Conservation (phyloP, 805 yeast species). For the Hanseniaspora valbyensis region DNA sequence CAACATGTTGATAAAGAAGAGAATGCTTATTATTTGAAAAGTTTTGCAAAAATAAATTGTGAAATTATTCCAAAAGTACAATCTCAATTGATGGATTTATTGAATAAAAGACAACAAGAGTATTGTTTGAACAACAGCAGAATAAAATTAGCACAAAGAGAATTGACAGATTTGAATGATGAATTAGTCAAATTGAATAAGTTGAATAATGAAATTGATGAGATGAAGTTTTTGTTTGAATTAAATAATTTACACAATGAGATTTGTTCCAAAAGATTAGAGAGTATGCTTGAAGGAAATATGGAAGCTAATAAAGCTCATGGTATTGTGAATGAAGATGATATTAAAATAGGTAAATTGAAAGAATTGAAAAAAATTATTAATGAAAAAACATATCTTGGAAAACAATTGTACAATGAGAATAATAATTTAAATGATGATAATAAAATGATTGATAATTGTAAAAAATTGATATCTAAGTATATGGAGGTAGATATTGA, state of each 20-base stretch:
- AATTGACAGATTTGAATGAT: slow-evolving; percentile 22
- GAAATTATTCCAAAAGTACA: slow-evolving; percentile 40
- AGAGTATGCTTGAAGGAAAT: slow-evolving; percentile 14
- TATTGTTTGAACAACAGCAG: not conserved
- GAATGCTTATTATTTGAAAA: slow-evolving; percentile 18
- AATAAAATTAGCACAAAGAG: slow-evolving; percentile 16
- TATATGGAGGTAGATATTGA: slow-evolving; percentile 20
- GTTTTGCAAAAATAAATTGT: slow-evolving; percentile 44
- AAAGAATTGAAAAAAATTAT: slow-evolving; percentile 17
- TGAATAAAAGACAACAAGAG: slow-evolving; percentile 25
- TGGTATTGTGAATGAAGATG: not conserved
- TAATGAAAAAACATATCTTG: slow-evolving; percentile 22
- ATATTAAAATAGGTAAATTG: slow-evolving; percentile 17
- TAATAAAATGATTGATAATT: slow-evolving; percentile 38
- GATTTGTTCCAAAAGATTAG: not conserved
- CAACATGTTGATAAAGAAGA: slow-evolving; percentile 39
- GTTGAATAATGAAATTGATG: slow-evolving; percentile 18
- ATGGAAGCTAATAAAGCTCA: not conserved
- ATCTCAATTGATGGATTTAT: slow-evolving; percentile 37
- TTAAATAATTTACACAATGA: slow-evolving; percentile 9
- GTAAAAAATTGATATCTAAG: slow-evolving; percentile 34
- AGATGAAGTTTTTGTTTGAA: slow-evolving; percentile 9
- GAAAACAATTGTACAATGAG: slow-evolving; percentile 42
- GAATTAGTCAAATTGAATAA: slow-evolving; percentile 22
- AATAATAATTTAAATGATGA: slow-evolving; percentile 40